A percentile compares a stretch with the other conserved stretches of the same genome.
These are phyloP conservation scores for Epichloe festucae DNA, from an alignment of 2,329 filamentous ascomycete species.

Conservation along the genomic window DNA sequence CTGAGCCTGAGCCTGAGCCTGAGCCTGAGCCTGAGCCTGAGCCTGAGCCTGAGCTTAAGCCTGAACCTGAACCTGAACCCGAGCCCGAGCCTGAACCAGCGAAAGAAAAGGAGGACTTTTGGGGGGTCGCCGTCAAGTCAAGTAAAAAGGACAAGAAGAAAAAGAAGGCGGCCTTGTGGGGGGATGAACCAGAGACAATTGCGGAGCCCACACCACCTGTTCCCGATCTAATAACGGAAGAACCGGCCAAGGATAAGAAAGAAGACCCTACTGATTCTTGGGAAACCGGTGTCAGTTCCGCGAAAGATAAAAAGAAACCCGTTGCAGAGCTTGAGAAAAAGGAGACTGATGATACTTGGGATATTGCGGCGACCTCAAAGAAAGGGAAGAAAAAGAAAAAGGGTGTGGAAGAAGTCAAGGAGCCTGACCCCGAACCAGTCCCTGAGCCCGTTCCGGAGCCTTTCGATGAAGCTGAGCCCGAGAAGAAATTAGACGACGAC, in stretches of 20 bases:
- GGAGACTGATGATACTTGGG: conserved; percentile 19
- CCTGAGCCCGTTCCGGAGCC: conserved; percentile 13
- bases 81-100: conserved; percentile 12
- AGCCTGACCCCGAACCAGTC: conserved; percentile 10
- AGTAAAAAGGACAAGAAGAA: conserved; percentile 22
- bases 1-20: conserved; percentile 4
- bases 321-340: conserved; percentile 14
- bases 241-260: conserved; percentile 5
- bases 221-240: conserved; percentile 5
- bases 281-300: conserved; percentile 10
- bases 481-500: conserved; percentile 7
- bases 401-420: conserved; percentile 10
- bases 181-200: too few relatives aligned
- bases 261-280: conserved; percentile 16
- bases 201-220: too few relatives aligned
- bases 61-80: conserved; percentile 8
- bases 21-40: conserved; percentile 6
- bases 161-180: neutral
- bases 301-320: conserved; percentile 9
- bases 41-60: conserved; percentile 5
- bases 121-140: conserved; percentile 15
- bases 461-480: neutral
- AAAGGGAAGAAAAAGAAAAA: conserved; percentile 18
- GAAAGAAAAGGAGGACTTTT: conserved; percentile 20
- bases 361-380: conserved; percentile 9